phyloP scores from a whole-genome alignment of 495 filamentous ascomycete species.

The Penicillium malachiteum region DNA sequence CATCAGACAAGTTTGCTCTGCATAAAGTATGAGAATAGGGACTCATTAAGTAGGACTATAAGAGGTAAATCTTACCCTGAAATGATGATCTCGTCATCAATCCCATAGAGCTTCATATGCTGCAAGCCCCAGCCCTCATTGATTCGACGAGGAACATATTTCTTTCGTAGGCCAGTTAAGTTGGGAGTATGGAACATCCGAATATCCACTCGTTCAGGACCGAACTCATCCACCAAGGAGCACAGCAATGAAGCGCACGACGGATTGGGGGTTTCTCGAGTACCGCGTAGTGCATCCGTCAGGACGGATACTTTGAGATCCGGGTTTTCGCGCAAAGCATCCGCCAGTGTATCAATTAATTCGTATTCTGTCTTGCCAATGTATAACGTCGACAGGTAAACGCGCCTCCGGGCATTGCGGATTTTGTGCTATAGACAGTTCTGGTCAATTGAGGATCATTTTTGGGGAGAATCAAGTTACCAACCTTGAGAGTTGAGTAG shows the following conservation, averaged over 20 bases:
- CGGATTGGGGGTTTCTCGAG: constrained; percentile 81
- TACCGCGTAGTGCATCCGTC: constrained; percentile 90
- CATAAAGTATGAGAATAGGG: constrained; percentile 5
- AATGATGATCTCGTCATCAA: constrained; percentile 94
- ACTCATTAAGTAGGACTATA: not conserved
- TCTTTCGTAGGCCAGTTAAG: constrained; percentile 81
- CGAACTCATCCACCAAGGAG: constrained; percentile 78
- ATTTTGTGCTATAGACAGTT: constrained; percentile 65
- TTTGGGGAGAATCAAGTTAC: not conserved
- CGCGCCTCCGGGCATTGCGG: constrained; percentile 66
- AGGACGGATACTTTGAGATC: constrained; percentile 83
- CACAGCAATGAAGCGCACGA: constrained; percentile 89
- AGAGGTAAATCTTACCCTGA: constrained; percentile 61
- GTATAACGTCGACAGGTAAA: constrained; percentile 94
- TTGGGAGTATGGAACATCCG: constrained; percentile 99
- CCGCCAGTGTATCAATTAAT: constrained; percentile 73
- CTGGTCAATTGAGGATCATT: constrained; percentile 9
- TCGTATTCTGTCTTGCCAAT: constrained; percentile 94
- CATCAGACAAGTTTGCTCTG: constrained; percentile 84
- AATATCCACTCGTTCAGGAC: constrained; percentile 82
- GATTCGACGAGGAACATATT: constrained; percentile 77
- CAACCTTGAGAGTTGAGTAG: constrained; percentile 83
- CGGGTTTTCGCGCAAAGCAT: constrained; percentile 76
- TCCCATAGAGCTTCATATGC: constrained; percentile 98
- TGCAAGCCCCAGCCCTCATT: constrained; percentile 99